These are phyloP conservation scores for Pseudisothecium myosuroides DNA, from an alignment of 225 moss, liverwort and hornwort species.

Conservation along the genomic window DNA sequence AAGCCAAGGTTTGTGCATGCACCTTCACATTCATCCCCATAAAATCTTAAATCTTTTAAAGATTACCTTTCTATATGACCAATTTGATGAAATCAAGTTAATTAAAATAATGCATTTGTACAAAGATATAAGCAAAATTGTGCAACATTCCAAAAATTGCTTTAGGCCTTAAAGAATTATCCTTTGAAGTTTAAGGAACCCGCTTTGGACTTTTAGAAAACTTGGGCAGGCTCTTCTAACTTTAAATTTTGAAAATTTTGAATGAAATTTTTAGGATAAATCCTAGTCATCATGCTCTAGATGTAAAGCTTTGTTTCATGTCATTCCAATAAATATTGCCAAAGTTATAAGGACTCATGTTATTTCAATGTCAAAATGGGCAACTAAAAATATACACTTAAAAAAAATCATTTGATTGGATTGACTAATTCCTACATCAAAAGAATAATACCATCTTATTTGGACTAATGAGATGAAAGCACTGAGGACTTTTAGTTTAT, in stretches of 20 bases:
- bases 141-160: background rate
- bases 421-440: background rate
- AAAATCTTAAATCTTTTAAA: background rate
- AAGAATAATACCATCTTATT: background rate
- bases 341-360: background rate
- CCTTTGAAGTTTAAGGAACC: accelerated
- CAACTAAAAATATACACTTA: background rate
- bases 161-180: no score
- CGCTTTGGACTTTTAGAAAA: no score
- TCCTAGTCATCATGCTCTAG: background rate
- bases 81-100: background rate
- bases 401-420: background rate
- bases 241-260: background rate
- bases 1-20: background rate
- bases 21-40: background rate
- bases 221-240: accelerated
- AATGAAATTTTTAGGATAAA: background rate
- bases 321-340: background rate
- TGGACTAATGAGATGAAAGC: background rate
- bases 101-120: background rate
- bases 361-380: background rate
- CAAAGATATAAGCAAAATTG: background rate
- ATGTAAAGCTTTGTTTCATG: background rate
- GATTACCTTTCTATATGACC: background rate
- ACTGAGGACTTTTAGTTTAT: background rate